A percentile compares a stretch with the other conserved stretches of the same genome.
These are phyloP conservation scores for Platanthera guangdongensis DNA, from an alignment of 106 monocot species.

Conservation along the genomic window DNA sequence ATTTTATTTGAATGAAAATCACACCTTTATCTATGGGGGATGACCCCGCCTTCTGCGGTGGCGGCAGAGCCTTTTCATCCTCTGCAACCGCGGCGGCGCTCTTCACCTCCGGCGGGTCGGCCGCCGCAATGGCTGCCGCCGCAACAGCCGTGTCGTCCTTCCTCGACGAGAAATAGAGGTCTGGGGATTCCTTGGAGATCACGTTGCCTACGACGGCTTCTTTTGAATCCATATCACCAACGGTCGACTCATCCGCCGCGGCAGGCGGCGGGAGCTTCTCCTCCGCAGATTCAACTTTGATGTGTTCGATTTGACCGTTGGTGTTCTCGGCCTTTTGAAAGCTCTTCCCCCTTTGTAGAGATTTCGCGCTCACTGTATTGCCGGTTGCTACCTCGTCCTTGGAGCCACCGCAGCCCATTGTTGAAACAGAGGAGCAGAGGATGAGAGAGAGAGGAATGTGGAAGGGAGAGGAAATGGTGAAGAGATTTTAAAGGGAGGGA, in stretches of 20 bases:
- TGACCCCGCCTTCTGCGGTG: neutral
- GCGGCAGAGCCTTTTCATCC: neutral
- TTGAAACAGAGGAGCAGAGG: neutral
- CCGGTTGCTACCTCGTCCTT: conserved; percentile 29
- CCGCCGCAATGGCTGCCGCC: neutral
- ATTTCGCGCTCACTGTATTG: conserved; percentile 10
- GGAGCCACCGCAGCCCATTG: conserved; percentile 32
- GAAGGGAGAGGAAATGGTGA: neutral
- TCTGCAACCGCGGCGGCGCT: neutral
- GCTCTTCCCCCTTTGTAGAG: neutral
- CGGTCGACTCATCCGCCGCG: neutral
- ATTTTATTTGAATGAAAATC: too few relatives aligned
- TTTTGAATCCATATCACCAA: neutral
- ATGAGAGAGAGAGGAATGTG: neutral
- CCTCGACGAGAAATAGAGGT: conserved; percentile 3
- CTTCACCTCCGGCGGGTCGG: neutral
- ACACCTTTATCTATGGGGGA: neutral
- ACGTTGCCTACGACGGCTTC: neutral
- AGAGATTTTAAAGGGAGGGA: neutral
- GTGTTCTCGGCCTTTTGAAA: neutral
- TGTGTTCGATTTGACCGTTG: neutral
- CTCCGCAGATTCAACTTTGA: neutral
- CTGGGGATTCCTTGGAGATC: conserved; percentile 8
- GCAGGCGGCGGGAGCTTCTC: neutral
- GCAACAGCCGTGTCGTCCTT: neutral